Base-by-base conservation (phyloP, 129 eudicot genomes). In the Deinandra increscens region DNA sequence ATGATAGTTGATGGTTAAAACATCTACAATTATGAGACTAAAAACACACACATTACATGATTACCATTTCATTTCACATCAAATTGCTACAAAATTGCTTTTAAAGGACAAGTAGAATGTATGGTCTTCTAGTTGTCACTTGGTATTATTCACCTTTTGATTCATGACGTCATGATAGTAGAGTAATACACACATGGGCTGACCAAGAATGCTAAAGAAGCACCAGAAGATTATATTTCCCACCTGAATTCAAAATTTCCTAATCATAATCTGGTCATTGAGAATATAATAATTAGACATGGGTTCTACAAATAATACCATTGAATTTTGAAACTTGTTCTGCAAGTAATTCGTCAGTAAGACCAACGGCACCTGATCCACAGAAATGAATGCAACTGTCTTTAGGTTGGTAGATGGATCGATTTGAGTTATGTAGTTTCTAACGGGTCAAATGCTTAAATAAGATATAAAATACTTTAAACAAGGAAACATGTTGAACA, bases 201-300 rank as follows among this genome's bases (percentile, higher is more conserved):
- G 98, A 17, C 98, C 98, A 56, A 89, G 77, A 64, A 93, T 89
- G 80, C 98, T 79, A 83, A 93, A 93, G 59, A 79, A 81, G 83
- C 91, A 93, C 98, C 98, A 93, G 79, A 89, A 93, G 33, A 89
- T 86, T 76, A 89, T 93, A 79, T 93, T 93, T 51, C 98, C 98
- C 77, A 93, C 98, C 98, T 93, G 83, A 56, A 31, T 33, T 1
- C 9, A 38, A 8, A 3, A 3, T 58, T n/a, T 18, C 33, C 7
- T 4, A 33, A 10, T 61, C 7, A 39, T 50, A 5, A 9, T 26
- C 31, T 26, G 31, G 31, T 26, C 4, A 17, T 8, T 1, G 7
- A 5, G 18, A 49, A 15, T 2, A 63, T 0, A 49, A 12, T 54
- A 8, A 65, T 39, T 50, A 2, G 23, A 23, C 44, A 64, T 20